These are phyloP conservation scores for Austroboletus eburneus DNA, from an alignment of 768 basidiomycete species.

Conservation along the genomic window DNA sequence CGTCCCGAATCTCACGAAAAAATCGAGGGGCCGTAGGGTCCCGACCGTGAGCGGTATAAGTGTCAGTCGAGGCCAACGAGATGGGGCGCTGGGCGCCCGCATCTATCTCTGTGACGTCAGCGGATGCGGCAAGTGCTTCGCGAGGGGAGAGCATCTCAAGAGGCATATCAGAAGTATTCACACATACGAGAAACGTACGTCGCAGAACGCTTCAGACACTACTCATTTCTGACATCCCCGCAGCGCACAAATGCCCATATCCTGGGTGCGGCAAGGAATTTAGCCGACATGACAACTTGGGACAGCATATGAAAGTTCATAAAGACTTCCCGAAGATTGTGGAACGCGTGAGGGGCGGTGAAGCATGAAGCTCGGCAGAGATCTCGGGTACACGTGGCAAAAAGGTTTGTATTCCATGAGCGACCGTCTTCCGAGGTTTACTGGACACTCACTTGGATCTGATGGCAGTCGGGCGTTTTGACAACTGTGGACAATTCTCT, in stretches of 20 bases:
- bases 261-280: constrained; percentile 82
- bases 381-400: constrained; percentile 8
- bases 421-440: constrained; percentile 22
- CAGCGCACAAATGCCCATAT: constrained; percentile 79
- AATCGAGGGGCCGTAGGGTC: constrained; percentile 63
- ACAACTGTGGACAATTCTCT: constrained; percentile 21
- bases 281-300: constrained; percentile 82
- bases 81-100: constrained; percentile 39
- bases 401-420: constrained; percentile 15
- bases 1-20: constrained; percentile 66
- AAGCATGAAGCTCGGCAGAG: too few relatives aligned
- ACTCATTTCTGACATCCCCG: constrained; percentile 7
- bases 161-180: constrained; percentile 86
- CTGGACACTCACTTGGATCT: constrained; percentile 11
- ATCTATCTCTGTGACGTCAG: constrained; percentile 74
- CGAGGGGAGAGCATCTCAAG: constrained; percentile 86
- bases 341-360: constrained; percentile 24
- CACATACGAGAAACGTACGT: constrained; percentile 88
- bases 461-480: constrained; percentile 26
- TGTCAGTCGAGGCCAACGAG: constrained; percentile 29
- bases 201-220: not conserved
- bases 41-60: constrained; percentile 43
- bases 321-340: constrained; percentile 33
- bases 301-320: constrained; percentile 86
- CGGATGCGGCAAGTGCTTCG: constrained; percentile 86